phyloP scores from a whole-genome alignment of 1,284 basidiomycete genomes.

The Nidula niveotomentosa region DNA sequence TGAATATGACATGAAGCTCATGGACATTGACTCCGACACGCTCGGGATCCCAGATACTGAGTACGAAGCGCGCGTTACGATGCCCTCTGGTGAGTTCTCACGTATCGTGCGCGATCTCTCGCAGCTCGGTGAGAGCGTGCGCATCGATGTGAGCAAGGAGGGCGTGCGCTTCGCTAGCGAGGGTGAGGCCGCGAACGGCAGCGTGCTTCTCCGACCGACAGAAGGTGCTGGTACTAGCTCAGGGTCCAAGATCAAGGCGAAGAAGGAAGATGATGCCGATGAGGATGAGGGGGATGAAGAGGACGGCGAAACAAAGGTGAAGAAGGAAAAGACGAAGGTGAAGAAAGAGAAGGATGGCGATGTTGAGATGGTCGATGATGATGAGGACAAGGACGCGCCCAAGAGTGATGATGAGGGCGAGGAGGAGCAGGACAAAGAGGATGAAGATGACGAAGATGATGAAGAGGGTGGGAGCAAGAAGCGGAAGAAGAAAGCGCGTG shows the following conservation, averaged over 20 bases:
- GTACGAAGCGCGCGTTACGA: slow-evolving; percentile 92
- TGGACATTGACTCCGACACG: slow-evolving; percentile 98
- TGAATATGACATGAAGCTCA: slow-evolving; percentile 99
- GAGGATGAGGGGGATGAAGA: slow-evolving; percentile 28
- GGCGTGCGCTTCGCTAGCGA: slow-evolving; percentile 94
- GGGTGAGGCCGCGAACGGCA: slow-evolving; percentile 94
- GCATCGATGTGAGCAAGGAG: slow-evolving; percentile 96
- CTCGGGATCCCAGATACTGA: slow-evolving; percentile 98
- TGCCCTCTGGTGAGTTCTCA: slow-evolving; percentile 87
- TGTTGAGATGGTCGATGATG: slow-evolving; percentile 48
- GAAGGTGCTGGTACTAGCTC: slow-evolving; percentile 27
- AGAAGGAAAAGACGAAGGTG: slow-evolving; percentile 32
- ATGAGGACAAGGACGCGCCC: slow-evolving; percentile 59
- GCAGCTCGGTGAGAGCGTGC: slow-evolving; percentile 92
- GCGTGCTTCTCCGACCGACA: slow-evolving; percentile 80
- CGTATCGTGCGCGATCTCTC: slow-evolving; percentile 94
- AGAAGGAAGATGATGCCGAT: slow-evolving; percentile 37
- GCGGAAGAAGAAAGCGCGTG: slow-evolving; percentile 69
- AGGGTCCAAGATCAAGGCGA: slow-evolving; percentile 45
- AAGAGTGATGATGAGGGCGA: slow-evolving; percentile 60
- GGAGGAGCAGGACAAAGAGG: slow-evolving; percentile 36
- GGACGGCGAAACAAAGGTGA: slow-evolving; percentile 45
- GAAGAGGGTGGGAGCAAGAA: slow-evolving; percentile 35
- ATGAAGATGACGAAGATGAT: slow-evolving; percentile 28
- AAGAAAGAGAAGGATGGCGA: slow-evolving; percentile 43